Base-by-base conservation (phyloP, 257 asterid genomes). In the Gardenia jasminoides region DNA sequence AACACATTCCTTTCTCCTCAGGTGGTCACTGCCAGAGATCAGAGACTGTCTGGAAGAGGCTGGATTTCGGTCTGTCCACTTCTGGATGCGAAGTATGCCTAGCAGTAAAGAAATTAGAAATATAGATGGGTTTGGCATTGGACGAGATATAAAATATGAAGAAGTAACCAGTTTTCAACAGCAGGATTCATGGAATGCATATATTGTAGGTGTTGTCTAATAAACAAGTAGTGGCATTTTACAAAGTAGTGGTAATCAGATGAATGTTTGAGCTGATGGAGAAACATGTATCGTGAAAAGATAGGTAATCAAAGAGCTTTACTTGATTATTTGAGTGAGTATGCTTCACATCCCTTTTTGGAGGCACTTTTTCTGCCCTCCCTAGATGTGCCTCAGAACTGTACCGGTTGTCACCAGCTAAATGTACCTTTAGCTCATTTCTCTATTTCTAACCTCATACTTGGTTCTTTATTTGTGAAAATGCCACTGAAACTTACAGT, bases 131-230 rank as follows among this genome's bases (percentile, higher is more conserved):
- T 89, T 91, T 61, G 85, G 97, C 30, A 86, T 74, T 48, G 97
- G 95, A 7, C 91, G 88, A 81, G 94, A 93, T 81, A 70, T 87
- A 61, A 93, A 93, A 84, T 96, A 92, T 52, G 98, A 96, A 89
- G 97, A 93, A 80, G 95, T 90, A 6, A 81, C 93, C 0, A 91
- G 91, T 81, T 96, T 96, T 81, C 92, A 86, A 36, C 99, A 96
- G 78, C 93, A 93, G 80, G 98, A 96, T 87, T 93, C 99, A 31
- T 96, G 99, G 98, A 96, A 96, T 65, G 99, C 99, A 4, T 96
- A 96, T 78, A 78, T 93, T 16, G 93, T 93, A 7, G 99, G 88
- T 70, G 95, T 96, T 74, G 93, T 93, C 48, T 93, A 90, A 87
- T 22, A 47, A 26, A 54, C 65, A 66, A 58, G 2, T n/a, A 8